phyloP scores from a whole-genome alignment of 495 filamentous ascomycete species.

The Pseudoneurospora amorphoporcata region DNA sequence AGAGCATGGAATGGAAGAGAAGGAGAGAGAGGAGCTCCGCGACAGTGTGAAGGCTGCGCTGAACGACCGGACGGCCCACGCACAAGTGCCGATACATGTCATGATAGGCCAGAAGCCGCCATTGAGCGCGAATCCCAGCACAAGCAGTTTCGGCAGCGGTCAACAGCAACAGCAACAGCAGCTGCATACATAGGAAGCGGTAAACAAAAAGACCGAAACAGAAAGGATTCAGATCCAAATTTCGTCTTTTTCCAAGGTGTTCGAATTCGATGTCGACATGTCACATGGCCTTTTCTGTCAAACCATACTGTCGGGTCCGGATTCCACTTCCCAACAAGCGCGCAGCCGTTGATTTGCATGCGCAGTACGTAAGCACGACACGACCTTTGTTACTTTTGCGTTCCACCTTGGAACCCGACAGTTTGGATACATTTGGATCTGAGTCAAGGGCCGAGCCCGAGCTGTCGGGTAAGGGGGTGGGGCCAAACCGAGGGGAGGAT shows the following conservation, averaged over 20 bases:
- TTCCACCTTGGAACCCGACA: background rate
- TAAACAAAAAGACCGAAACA: background rate
- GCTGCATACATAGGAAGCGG: background rate
- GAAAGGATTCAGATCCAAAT: background rate
- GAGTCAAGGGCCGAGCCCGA: background rate
- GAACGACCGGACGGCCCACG: slow-evolving; percentile 27
- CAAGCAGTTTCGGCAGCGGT: background rate
- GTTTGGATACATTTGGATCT: background rate
- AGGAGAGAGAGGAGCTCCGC: slow-evolving; percentile 26
- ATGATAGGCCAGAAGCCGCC: slow-evolving; percentile 36
- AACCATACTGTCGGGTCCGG: background rate
- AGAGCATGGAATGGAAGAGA: slow-evolving; percentile 31
- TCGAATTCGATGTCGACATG: background rate
- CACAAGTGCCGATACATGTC: slow-evolving; percentile 31
- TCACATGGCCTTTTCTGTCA: background rate
- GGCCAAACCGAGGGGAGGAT: background rate
- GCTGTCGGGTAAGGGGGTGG: background rate
- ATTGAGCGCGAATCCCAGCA: background rate
- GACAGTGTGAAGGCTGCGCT: slow-evolving; percentile 17
- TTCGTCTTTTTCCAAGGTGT: background rate
- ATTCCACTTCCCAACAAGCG: background rate
- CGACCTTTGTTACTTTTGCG: background rate
- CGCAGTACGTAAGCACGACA: background rate
- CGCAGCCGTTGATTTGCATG: background rate
- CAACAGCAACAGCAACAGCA: background rate